Evolutionary conservation across 768 basidiomycete genomes (phyloP).

Genomic region (Phlegmacium glaucopus): DNA sequence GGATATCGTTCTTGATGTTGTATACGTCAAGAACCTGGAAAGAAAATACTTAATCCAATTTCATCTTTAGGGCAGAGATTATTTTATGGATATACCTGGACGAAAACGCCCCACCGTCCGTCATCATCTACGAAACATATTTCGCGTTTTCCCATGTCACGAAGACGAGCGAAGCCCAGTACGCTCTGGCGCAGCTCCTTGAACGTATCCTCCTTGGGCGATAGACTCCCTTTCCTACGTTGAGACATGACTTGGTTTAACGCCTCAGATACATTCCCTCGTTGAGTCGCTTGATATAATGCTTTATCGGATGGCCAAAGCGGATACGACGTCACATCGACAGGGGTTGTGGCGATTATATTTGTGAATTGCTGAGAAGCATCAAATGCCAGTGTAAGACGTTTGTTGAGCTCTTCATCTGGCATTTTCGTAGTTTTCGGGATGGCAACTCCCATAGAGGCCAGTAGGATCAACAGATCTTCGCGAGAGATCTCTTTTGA

Average conservation of each 20-base stretch:
- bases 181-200: slow-evolving; percentile 24
- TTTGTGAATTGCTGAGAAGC: slow-evolving; percentile 21
- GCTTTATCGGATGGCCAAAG: slow-evolving; percentile 15
- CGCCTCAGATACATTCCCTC: slow-evolving; percentile 18
- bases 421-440: slow-evolving; percentile 26
- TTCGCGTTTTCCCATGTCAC: slow-evolving; percentile 8
- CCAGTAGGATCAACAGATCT: slow-evolving; percentile 22
- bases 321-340: slow-evolving; percentile 9
- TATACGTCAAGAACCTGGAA: slow-evolving; percentile 21
- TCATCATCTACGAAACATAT: slow-evolving; percentile 18
- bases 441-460: slow-evolving; percentile 24
- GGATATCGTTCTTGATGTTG: slow-evolving; percentile 16
- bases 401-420: slow-evolving; percentile 19
- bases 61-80: background rate
- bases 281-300: slow-evolving; percentile 13
- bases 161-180: slow-evolving; percentile 17
- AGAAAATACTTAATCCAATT: background rate
- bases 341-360: slow-evolving; percentile 9
- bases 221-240: slow-evolving; percentile 6
- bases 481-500: slow-evolving; percentile 14
- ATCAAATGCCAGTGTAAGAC: slow-evolving; percentile 19
- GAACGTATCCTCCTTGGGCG: slow-evolving; percentile 25
- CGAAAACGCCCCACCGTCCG: slow-evolving; percentile 20
- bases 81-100: slow-evolving; percentile 15
- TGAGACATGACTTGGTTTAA: slow-evolving; percentile 8